These are phyloP conservation scores for Sequoia sempervirens DNA, from an alignment of 75 land plant genomes.

Conservation along the genomic window DNA sequence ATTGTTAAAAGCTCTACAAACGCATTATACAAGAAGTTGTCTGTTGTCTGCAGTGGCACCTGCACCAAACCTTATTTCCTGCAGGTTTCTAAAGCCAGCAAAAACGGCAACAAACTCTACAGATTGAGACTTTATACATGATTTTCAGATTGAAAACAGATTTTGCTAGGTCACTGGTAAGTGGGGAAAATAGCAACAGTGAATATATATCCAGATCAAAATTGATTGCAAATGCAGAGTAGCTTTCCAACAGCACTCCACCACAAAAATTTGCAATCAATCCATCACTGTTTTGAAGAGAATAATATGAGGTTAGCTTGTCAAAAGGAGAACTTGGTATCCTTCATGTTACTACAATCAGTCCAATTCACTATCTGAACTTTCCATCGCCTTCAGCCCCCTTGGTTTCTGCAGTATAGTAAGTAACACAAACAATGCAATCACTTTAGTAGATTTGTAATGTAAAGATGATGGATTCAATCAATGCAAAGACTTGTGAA, in stretches of 20 bases:
- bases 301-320: background rate
- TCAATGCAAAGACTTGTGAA: background rate
- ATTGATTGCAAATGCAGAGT: constrained; percentile 9
- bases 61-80: constrained; percentile 3
- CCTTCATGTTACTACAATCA: background rate
- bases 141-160: constrained; percentile 1
- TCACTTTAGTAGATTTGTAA: constrained; percentile 1
- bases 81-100: constrained; percentile 5
- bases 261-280: constrained; percentile 10
- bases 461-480: too few relatives aligned
- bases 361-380: constrained; percentile 40
- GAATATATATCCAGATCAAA: background rate
- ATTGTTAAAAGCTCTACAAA: background rate
- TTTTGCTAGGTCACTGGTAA: background rate
- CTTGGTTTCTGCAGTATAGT: constrained; percentile 32
- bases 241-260: constrained; percentile 6
- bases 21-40: constrained; percentile 5
- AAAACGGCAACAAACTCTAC: background rate
- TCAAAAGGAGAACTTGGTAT: background rate
- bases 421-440: background rate
- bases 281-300: constrained; percentile 2
- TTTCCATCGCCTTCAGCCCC: constrained; percentile 53
- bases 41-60: background rate
- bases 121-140: constrained; percentile 2
- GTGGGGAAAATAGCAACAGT: background rate